Evolutionary conservation across 352 stramenopile genomes (phyloP).

Genomic region (Plasmopara muralis): DNA sequence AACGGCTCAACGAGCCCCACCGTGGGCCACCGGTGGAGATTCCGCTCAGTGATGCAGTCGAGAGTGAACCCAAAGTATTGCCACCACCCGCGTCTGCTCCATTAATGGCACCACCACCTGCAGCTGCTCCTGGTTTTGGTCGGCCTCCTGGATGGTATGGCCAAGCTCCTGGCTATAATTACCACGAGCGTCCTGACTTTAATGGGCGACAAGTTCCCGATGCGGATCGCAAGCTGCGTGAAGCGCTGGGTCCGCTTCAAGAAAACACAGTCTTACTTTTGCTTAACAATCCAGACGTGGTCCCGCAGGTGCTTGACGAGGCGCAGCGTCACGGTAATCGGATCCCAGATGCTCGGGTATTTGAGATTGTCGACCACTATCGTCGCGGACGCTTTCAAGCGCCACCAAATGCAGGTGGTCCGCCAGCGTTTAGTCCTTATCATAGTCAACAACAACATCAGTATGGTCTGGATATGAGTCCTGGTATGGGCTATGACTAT

Average conservation of each 20-base stretch:
- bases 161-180: constrained; percentile 18
- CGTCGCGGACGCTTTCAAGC: constrained; percentile 32
- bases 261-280: constrained; percentile 67
- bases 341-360: constrained; percentile 66
- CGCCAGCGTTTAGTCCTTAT: constrained; percentile 36
- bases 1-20: constrained; percentile 51
- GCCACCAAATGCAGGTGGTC: constrained; percentile 22
- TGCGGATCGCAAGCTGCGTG: constrained; percentile 52
- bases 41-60: constrained; percentile 56
- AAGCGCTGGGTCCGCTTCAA: constrained; percentile 61
- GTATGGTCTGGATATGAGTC: constrained; percentile 23
- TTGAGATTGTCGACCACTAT: constrained; percentile 72
- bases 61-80: constrained; percentile 16
- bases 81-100: constrained; percentile 15
- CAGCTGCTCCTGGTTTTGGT: constrained; percentile 11
- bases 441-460: constrained; percentile 32
- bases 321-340: constrained; percentile 69
- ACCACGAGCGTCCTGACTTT: constrained; percentile 23
- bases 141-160: constrained; percentile 19
- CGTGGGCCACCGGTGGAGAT: constrained; percentile 54
- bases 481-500: constrained; percentile 20
- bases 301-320: constrained; percentile 75
- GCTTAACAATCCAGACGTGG: constrained; percentile 63
- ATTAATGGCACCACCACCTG: constrained; percentile 15
- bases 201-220: constrained; percentile 35